phyloP scores from a whole-genome alignment of 129 eudicot genomes.

The Logfia minima region DNA sequence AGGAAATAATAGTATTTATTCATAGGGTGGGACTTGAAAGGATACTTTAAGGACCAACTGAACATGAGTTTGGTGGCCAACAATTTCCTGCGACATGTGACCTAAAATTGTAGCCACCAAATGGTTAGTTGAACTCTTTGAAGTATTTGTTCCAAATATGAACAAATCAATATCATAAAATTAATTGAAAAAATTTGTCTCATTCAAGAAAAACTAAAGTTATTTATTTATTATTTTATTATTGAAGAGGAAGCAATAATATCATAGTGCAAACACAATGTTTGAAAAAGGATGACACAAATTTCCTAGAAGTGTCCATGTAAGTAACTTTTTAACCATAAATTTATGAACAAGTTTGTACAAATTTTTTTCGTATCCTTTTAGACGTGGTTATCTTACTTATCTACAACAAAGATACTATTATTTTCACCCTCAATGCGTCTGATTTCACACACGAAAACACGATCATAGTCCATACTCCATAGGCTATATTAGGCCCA shows the following conservation, averaged over 20 bases:
- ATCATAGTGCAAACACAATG: neutral
- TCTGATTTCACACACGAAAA: too few relatives aligned
- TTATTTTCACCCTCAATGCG: too few relatives aligned
- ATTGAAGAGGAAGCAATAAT: neutral
- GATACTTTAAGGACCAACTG: slow-evolving; percentile 12
- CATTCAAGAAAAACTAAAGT: neutral
- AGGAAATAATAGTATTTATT: neutral
- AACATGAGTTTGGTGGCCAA: slow-evolving; percentile 35
- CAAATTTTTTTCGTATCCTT: too few relatives aligned
- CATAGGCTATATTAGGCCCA: too few relatives aligned
- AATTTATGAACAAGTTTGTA: too few relatives aligned
- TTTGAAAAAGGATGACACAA: too few relatives aligned
- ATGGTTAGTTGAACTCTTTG: slow-evolving; percentile 28
- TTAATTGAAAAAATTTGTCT: neutral
- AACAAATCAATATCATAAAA: slow-evolving; percentile 10
- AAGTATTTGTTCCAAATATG: neutral
- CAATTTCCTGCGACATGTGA: slow-evolving; percentile 30
- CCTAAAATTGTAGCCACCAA: slow-evolving; percentile 31
- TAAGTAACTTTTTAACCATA: too few relatives aligned
- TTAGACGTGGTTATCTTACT: too few relatives aligned
- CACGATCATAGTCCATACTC: too few relatives aligned
- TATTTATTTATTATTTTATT: too few relatives aligned
- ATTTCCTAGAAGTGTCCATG: too few relatives aligned
- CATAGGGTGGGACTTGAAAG: slow-evolving; percentile 18
- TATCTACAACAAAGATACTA: too few relatives aligned